A percentile compares a stretch with the other conserved stretches of the same genome.
Evolutionary conservation across 352 stramenopile genomes (phyloP).

Genomic region (Thalassiosira livingstoniorum): DNA sequence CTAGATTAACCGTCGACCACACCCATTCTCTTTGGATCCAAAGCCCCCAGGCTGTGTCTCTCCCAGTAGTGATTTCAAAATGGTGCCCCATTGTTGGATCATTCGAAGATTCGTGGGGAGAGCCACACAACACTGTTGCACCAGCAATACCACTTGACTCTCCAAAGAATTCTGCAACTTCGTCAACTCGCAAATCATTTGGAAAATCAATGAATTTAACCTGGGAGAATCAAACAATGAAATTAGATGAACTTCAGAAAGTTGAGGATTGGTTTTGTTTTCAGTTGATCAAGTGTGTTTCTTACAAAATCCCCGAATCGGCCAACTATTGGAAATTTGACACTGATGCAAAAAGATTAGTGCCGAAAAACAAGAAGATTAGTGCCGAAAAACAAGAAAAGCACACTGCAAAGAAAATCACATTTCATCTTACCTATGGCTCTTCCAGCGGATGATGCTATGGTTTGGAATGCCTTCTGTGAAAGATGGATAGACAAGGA

Average conservation of each 20-base stretch:
- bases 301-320: conserved; percentile 60
- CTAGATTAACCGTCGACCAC: conserved; percentile 63
- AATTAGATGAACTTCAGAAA: too few relatives aligned
- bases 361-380: too few relatives aligned
- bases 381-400: too few relatives aligned
- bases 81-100: conserved; percentile 49
- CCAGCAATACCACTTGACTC: conserved; percentile 29
- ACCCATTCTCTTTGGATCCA: conserved; percentile 47
- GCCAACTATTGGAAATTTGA: conserved; percentile 53
- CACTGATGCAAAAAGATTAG: too few relatives aligned
- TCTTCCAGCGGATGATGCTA: conserved; percentile 56
- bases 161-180: conserved; percentile 64
- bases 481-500: conserved; percentile 53
- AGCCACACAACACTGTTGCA: conserved; percentile 70
- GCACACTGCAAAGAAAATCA: too few relatives aligned
- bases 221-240: too few relatives aligned
- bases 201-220: conserved; percentile 67
- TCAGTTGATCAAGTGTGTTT: too few relatives aligned
- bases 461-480: conserved; percentile 38
- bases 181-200: conserved; percentile 60
- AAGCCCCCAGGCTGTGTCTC: conserved; percentile 53
- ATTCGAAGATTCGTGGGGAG: conserved; percentile 64
- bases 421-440: too few relatives aligned
- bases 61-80: conserved; percentile 49
- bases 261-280: too few relatives aligned